These are phyloP conservation scores for Boletellus dicymbophilus DNA, from an alignment of 1,284 basidiomycete genomes.

Conservation along the genomic window DNA sequence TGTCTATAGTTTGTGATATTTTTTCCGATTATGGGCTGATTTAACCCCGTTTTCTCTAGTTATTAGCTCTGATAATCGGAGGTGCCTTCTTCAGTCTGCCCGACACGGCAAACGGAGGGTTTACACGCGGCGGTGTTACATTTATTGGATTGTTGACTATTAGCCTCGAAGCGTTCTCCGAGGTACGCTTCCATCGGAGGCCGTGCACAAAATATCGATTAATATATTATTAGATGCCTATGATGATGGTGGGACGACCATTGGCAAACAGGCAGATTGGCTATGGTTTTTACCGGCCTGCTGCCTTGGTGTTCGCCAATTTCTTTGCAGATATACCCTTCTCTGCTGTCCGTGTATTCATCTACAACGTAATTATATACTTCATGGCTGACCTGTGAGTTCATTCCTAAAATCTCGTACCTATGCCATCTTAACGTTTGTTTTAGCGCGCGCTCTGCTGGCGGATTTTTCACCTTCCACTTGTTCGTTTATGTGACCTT, in stretches of 20 bases:
- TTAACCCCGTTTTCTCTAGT: constrained; percentile 5
- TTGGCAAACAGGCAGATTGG: constrained; percentile 73
- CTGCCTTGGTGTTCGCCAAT: constrained; percentile 72
- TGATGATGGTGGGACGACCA: constrained; percentile 76
- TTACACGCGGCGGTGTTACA: constrained; percentile 86
- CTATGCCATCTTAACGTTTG: constrained; percentile 3
- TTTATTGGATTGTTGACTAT: constrained; percentile 77
- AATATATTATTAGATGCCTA: constrained; percentile 47
- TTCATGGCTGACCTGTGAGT: constrained; percentile 65
- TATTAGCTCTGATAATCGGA: constrained; percentile 75
- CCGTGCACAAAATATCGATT: neutral
- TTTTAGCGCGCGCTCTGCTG: constrained; percentile 48
- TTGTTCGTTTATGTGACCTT: constrained; percentile 63
- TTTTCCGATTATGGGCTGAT: neutral
- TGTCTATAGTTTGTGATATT: constrained; percentile 49
- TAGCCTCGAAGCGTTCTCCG: constrained; percentile 77
- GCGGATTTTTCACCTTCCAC: constrained; percentile 75
- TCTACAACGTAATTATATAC: constrained; percentile 75
- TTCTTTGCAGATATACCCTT: constrained; percentile 79
- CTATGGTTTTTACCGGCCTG: constrained; percentile 82
- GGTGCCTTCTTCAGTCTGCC: constrained; percentile 77
- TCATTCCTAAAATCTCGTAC: neutral
- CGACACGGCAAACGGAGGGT: constrained; percentile 74
- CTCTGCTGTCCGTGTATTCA: constrained; percentile 60
- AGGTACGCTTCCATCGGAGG: constrained; percentile 41